phyloP scores from a whole-genome alignment of 805 yeast genomes.

The Scheffersomyces spartinae region DNA sequence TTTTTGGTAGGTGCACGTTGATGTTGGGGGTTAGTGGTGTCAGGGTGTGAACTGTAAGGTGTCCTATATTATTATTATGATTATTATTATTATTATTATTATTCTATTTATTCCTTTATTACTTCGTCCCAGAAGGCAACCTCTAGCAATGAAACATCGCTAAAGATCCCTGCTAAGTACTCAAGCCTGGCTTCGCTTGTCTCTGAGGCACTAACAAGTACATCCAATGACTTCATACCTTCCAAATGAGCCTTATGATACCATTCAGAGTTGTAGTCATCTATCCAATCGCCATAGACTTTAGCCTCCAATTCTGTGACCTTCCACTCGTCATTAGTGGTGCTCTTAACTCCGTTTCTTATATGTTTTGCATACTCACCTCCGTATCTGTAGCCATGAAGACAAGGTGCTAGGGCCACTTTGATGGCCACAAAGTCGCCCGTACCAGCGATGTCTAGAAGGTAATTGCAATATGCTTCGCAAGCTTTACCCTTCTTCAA shows the following conservation, averaged over 20 bases:
- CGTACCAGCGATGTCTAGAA: conserved; percentile 38
- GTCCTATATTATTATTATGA: too few relatives aligned
- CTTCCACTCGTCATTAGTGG: too few relatives aligned
- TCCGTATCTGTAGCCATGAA: conserved; percentile 61
- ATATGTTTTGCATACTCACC: conserved; percentile 20
- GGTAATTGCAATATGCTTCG: conserved; percentile 47
- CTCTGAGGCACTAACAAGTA: conserved; percentile 18
- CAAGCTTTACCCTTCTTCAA: conserved; percentile 47
- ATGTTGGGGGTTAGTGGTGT: too few relatives aligned
- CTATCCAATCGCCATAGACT: conserved; percentile 43
- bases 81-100: too few relatives aligned
- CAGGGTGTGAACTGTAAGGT: too few relatives aligned
- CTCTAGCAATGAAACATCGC: conserved; percentile 49
- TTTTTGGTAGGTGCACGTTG: too few relatives aligned
- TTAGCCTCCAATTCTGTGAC: conserved; percentile 16
- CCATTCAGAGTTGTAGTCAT: conserved; percentile 49
- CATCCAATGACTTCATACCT: conserved; percentile 41
- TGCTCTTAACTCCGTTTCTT: too few relatives aligned
- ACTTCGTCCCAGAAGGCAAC: conserved; percentile 58
- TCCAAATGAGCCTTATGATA: conserved; percentile 38
- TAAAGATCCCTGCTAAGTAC: conserved; percentile 45
- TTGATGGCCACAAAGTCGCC: conserved; percentile 55
- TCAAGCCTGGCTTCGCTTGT: conserved; percentile 35
- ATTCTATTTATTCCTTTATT: too few relatives aligned
- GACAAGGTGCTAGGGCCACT: conserved; percentile 64